Evolutionary conservation across 352 stramenopile species (phyloP).

Genomic region (Albugo laibachii): DNA sequence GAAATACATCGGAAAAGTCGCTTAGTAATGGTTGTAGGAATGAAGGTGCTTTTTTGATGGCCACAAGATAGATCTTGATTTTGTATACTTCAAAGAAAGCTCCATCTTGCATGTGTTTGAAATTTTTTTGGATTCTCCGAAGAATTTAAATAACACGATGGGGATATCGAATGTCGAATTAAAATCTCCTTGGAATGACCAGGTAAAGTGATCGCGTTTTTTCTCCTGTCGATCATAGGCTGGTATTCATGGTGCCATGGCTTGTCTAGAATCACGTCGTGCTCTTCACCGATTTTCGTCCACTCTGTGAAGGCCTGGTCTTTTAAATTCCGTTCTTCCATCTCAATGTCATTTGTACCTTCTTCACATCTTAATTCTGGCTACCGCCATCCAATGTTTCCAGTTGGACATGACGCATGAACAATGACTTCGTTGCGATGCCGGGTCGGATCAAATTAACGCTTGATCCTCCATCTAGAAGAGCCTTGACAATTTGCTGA

Average conservation of each 20-base stretch:
- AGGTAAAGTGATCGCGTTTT: constrained; percentile 1
- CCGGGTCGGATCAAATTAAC: constrained; percentile 6
- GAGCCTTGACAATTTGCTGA: neutral
- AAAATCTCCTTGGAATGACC: neutral
- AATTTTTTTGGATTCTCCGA: neutral
- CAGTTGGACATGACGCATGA: neutral
- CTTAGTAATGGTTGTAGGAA: neutral
- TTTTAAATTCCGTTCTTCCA: neutral
- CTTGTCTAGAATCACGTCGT: constrained; percentile 8
- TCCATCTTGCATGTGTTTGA: neutral
- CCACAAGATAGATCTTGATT: neutral
- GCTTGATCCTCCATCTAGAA: constrained; percentile 6
- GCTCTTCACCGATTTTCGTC: neutral
- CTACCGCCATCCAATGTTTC: constrained; percentile 3
- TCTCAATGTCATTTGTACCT: neutral
- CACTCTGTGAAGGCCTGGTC: constrained; percentile 2
- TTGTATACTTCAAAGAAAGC: neutral
- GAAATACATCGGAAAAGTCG: neutral
- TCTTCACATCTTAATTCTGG: neutral
- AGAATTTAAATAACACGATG: too few species aligned
- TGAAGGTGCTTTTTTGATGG: neutral
- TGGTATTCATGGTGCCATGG: constrained; percentile 6
- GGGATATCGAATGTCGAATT: neutral
- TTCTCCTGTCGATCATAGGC: constrained; percentile 6
- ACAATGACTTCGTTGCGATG: neutral